Conservation (phyloP, 1,284 basidiomycete species). For the Fomitopsis schrenkii region DNA sequence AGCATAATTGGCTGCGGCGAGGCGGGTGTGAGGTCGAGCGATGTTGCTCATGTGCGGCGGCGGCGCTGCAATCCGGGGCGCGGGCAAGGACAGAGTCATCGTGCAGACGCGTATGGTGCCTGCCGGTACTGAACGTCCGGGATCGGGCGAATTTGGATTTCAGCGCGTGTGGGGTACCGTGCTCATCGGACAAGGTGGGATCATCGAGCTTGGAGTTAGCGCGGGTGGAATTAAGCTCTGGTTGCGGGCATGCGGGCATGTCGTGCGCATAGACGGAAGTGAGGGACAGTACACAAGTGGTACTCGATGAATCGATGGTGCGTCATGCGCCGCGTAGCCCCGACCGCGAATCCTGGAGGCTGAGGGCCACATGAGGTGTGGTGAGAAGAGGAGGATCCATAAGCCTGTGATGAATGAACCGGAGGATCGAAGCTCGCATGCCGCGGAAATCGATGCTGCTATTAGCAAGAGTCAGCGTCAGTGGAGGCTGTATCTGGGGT, state of each 20-base stretch:
- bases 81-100: neutral
- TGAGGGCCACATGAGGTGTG: neutral
- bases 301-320: neutral
- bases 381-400: neutral
- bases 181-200: neutral
- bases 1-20: neutral
- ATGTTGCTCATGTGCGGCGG: neutral
- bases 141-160: conserved; percentile 1
- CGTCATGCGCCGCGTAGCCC: conserved; percentile 1
- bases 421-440: neutral
- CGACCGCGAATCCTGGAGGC: neutral
- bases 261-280: neutral
- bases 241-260: neutral
- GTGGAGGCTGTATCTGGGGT: neutral
- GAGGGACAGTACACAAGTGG: neutral
- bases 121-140: neutral
- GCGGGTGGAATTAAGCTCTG: neutral
- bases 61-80: neutral
- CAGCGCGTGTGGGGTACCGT: neutral
- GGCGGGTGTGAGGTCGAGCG: neutral
- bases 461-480: neutral
- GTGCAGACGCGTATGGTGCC: neutral
- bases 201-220: neutral
- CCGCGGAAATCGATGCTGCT: conserved; percentile 1
- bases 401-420: neutral